Conservation (phyloP, 2,329 filamentous ascomycete species). For the Aspergillus quadrilineatus region DNA sequence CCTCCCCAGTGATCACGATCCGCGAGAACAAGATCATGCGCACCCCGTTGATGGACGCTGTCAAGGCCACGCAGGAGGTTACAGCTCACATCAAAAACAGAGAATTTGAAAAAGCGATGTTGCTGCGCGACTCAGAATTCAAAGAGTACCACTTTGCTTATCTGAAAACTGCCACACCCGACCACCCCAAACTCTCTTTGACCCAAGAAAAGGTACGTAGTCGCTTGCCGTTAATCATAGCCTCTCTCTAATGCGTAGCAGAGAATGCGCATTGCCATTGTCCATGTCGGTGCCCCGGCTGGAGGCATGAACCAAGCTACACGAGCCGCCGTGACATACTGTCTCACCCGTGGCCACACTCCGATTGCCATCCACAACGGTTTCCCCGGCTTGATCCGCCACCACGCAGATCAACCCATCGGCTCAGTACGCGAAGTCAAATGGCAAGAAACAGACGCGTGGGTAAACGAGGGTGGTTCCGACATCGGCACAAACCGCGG, state of each 20-base stretch:
- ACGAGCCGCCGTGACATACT: slow-evolving; percentile 89
- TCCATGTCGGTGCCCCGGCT: slow-evolving; percentile 93
- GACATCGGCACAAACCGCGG: slow-evolving; percentile 98
- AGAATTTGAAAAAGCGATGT: slow-evolving; percentile 85
- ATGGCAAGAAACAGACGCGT: slow-evolving; percentile 92
- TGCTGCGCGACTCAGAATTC: slow-evolving; percentile 87
- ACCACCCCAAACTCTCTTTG: slow-evolving; percentile 67
- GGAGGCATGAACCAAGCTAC: slow-evolving; percentile 98
- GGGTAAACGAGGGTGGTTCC: slow-evolving; percentile 94
- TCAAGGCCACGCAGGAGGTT: slow-evolving; percentile 80
- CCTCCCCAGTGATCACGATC: slow-evolving; percentile 92
- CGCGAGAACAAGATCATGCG: slow-evolving; percentile 97
- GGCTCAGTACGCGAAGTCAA: slow-evolving; percentile 80
- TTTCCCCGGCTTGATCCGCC: slow-evolving; percentile 88
- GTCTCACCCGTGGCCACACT: slow-evolving; percentile 85
- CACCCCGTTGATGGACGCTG: slow-evolving; percentile 84
- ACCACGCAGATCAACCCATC: slow-evolving; percentile 78
- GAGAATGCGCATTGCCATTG: slow-evolving; percentile 90
- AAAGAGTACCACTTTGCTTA: slow-evolving; percentile 89
- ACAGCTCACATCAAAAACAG: slow-evolving; percentile 77
- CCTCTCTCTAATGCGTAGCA: slow-evolving; percentile 36
- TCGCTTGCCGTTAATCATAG: background rate
- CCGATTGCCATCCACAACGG: slow-evolving; percentile 94
- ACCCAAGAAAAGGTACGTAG: slow-evolving; percentile 66
- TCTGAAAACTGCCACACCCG: slow-evolving; percentile 82